Conservation (phyloP, 2,329 filamentous ascomycete genomes). For the Cercospora zeae-maydis region DNA sequence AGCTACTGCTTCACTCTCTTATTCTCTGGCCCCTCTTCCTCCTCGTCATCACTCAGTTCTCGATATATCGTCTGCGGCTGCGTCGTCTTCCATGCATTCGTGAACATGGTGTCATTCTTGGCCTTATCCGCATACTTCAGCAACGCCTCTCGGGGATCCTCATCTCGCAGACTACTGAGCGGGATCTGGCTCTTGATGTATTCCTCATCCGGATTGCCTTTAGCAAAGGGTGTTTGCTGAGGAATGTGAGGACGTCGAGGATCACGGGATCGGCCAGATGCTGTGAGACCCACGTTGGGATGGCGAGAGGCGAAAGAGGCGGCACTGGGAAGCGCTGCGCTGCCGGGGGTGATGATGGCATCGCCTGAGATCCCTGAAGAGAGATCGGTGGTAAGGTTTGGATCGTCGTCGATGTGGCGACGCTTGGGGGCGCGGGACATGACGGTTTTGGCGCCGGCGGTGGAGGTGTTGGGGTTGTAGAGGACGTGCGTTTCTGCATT, state of each 20-base stretch:
- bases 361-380: constrained; percentile 78
- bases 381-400: constrained; percentile 79
- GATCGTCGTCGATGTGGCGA: constrained; percentile 91
- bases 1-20: constrained; percentile 19
- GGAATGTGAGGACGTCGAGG: constrained; percentile 83
- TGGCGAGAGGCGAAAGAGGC: constrained; percentile 57
- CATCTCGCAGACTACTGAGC: constrained; percentile 87
- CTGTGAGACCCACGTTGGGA: constrained; percentile 70
- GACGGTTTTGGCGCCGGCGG: constrained; percentile 76
- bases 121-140: constrained; percentile 93
- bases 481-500: constrained; percentile 87
- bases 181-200: constrained; percentile 87
- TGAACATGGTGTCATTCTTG: constrained; percentile 90
- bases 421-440: constrained; percentile 94
- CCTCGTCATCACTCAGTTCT: constrained; percentile 78
- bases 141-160: constrained; percentile 89
- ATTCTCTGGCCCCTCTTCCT: constrained; percentile 65
- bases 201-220: constrained; percentile 82
- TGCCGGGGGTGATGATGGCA: constrained; percentile 60
- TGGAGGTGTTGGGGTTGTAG: constrained; percentile 82
- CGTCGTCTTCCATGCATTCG: constrained; percentile 85
- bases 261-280: constrained; percentile 72
- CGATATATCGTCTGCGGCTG: constrained; percentile 91
- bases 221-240: constrained; percentile 81
- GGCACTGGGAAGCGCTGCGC: constrained; percentile 41